Evolutionary conservation across 176 grass and related monocot species (phyloP).

Genomic region (Typha latifolia): DNA sequence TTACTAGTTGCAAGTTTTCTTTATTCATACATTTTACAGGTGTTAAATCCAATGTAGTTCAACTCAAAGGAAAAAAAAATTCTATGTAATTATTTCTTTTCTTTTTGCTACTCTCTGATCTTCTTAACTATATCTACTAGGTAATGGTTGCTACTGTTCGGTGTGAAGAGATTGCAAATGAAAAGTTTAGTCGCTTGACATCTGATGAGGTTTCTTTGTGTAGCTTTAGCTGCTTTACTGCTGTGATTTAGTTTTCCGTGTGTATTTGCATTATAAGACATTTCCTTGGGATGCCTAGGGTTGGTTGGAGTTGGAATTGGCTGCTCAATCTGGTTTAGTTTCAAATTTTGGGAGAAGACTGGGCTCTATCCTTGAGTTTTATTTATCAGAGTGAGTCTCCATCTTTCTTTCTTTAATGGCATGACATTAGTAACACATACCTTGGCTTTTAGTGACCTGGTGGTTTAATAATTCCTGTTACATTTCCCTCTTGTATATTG

Average conservation of each 20-base stretch:
- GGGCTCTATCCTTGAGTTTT: slow-evolving; percentile 53
- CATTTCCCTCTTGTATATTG: no score
- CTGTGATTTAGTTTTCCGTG: not conserved
- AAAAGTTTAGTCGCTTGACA: slow-evolving; percentile 54
- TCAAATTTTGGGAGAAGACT: slow-evolving; percentile 60
- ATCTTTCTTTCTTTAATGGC: not conserved
- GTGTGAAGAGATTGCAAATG: slow-evolving; percentile 87
- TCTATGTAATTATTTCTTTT: not conserved
- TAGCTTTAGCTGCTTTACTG: not conserved
- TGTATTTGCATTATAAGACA: slow-evolving; percentile 1
- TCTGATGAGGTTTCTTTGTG: slow-evolving; percentile 46
- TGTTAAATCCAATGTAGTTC: no score
- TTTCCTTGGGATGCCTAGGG: slow-evolving; percentile 21
- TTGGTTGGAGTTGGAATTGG: slow-evolving; percentile 68
- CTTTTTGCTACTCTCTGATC: not conserved
- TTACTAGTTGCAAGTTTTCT: not conserved
- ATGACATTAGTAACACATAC: no score
- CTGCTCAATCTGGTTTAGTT: slow-evolving; percentile 46
- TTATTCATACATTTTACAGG: slow-evolving; percentile 10
- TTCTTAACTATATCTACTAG: slow-evolving; percentile 18
- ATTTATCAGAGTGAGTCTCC: slow-evolving; percentile 56
- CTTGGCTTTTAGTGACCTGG: no score
- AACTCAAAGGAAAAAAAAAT: not conserved
- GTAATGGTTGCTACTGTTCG: slow-evolving; percentile 96
- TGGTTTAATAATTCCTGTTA: no score